These are phyloP conservation scores for Kondoa subrosea DNA, from an alignment of 768 basidiomycete species.

Conservation along the genomic window DNA sequence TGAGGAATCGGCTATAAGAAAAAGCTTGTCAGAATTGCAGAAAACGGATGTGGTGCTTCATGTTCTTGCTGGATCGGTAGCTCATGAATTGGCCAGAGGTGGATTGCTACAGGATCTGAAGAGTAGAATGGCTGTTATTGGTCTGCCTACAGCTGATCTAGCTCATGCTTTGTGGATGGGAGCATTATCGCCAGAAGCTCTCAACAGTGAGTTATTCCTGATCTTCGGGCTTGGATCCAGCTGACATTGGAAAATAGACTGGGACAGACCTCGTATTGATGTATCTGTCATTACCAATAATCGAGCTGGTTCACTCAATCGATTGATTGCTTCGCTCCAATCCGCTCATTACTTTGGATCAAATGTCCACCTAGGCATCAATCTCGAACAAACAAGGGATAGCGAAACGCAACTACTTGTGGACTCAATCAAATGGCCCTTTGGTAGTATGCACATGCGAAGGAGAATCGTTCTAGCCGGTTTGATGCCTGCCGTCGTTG, in stretches of 20 bases:
- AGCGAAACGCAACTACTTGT: slow-evolving; percentile 43
- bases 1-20: slow-evolving; percentile 5
- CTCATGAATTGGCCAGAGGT: background rate
- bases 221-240: background rate
- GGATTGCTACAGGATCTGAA: slow-evolving; percentile 15
- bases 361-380: slow-evolving; percentile 46
- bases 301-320: slow-evolving; percentile 51
- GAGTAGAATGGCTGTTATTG: slow-evolving; percentile 11
- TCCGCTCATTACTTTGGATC: slow-evolving; percentile 53
- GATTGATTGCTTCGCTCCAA: slow-evolving; percentile 49
- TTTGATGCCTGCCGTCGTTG: slow-evolving; percentile 63
- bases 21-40: background rate
- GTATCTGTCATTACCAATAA: slow-evolving; percentile 62
- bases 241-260: slow-evolving; percentile 40
- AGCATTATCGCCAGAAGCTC: slow-evolving; percentile 43
- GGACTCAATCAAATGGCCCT: slow-evolving; percentile 43
- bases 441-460: slow-evolving; percentile 47
- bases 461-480: slow-evolving; percentile 65
- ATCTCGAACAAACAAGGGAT: slow-evolving; percentile 61
- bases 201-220: slow-evolving; percentile 38
- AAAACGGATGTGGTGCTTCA: background rate
- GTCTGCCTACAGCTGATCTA: slow-evolving; percentile 34
- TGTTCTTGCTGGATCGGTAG: background rate
- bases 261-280: slow-evolving; percentile 53
- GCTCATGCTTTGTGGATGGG: slow-evolving; percentile 47